Conservation (phyloP, 176 grass and related monocot species). For the Oryza glumipatula region DNA sequence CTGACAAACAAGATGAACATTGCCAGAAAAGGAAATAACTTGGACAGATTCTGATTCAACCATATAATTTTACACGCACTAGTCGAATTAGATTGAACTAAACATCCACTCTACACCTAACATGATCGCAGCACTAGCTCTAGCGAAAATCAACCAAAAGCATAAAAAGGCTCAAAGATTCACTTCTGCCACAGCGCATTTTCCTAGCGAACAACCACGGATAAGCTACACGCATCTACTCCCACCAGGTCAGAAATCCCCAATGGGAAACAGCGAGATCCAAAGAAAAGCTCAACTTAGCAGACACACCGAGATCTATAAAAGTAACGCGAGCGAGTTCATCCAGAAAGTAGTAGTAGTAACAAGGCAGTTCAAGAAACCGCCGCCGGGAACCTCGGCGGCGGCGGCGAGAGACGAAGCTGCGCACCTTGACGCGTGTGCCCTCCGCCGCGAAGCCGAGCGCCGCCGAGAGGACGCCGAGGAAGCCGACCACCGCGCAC, state of each 20-base stretch:
- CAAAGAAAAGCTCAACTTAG: background rate
- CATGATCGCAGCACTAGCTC: too few relatives aligned
- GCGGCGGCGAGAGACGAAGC: background rate
- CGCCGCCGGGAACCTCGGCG: background rate
- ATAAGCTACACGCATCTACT: background rate
- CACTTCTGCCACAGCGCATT: background rate
- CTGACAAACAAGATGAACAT: background rate
- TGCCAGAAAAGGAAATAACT: background rate
- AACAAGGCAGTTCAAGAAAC: too few relatives aligned
- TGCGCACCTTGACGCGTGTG: conserved; percentile 82
- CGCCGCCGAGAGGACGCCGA: conserved; percentile 85
- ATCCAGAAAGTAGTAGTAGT: background rate
- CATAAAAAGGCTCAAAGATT: background rate
- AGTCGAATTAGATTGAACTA: background rate
- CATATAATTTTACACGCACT: background rate
- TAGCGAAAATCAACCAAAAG: background rate
- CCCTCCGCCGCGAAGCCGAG: conserved; percentile 91
- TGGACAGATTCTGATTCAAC: background rate
- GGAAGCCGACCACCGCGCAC: conserved; percentile 70
- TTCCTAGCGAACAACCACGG: background rate
- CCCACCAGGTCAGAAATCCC: background rate
- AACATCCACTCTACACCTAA: background rate
- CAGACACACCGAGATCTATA: conserved; percentile 17
- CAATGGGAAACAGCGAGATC: background rate
- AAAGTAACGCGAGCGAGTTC: background rate